Percentiles rank a stretch among this genome's conserved stretches.
Evolutionary conservation across 139 green algal species (phyloP).

Genomic region (Micractinium sp.): DNA sequence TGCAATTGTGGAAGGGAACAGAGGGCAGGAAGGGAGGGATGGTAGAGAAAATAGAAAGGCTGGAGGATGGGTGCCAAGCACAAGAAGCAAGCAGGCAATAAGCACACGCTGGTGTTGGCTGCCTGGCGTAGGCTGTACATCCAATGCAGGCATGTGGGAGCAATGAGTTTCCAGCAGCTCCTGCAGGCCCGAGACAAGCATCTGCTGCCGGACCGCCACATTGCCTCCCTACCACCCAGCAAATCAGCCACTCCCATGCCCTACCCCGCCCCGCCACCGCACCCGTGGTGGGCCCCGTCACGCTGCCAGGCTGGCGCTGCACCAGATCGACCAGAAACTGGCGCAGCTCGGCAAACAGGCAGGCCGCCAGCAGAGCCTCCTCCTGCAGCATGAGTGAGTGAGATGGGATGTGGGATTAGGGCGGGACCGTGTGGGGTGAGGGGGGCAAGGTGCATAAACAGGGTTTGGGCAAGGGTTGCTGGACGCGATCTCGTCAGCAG

Average conservation of each 20-base stretch:
- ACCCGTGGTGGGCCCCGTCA: conserved; percentile 31
- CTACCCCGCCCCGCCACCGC: not conserved
- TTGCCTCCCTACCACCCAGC: not conserved
- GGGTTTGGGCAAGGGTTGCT: no score
- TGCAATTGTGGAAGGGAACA: not conserved
- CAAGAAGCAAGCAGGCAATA: no score
- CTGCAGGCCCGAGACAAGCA: no score
- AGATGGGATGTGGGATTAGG: not conserved
- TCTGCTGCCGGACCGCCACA: not conserved
- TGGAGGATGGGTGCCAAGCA: no score
- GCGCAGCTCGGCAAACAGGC: conserved; percentile 76
- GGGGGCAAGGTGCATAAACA: no score
- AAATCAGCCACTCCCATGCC: not conserved
- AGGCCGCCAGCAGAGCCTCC: conserved; percentile 79
- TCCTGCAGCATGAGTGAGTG: conserved; percentile 24
- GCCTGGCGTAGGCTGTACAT: no score
- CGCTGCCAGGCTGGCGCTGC: not conserved
- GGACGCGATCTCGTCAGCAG: no score
- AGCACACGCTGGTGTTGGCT: no score
- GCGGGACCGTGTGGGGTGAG: not conserved
- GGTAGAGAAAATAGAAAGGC: not conserved
- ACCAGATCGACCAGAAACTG: conserved; percentile 33
- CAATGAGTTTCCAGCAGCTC: no score
- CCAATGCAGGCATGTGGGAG: no score
- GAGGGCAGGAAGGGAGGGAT: not conserved